Base-by-base conservation (phyloP, 768 basidiomycete genomes). In the Phaeotremella fagi region DNA sequence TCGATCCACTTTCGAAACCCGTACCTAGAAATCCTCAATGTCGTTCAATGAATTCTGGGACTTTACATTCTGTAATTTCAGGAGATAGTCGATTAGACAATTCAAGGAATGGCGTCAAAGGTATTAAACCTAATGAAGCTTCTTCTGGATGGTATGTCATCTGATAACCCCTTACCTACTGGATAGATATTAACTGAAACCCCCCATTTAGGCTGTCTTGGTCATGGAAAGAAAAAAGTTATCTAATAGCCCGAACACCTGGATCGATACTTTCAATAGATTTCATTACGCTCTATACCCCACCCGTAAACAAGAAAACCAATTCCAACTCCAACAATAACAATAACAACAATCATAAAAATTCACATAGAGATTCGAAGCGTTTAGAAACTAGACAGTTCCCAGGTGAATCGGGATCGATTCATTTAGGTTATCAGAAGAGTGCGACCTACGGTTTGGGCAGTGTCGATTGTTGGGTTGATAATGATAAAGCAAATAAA, bases 191-290 rank as follows among this genome's bases (percentile, higher is more conserved):
- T 45, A 18, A 16, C 37, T 12, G 18, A 35, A 42, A 45, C 45
- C 48, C 24, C 1, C 20, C 45, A 7, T 43, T 31, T 20, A 66
- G 64, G 64, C 23, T 28, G 9, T 27, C 35, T 27, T 69, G 64
- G 64, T 23, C 55, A 3, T 70, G 64, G 64, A 53, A 59, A 28
- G 73, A 75, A 44, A 75, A 75, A 52, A 58, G 59, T 47, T 75
- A 73, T 55, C 59, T 72, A 48, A 53, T 64, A 11, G 63, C 71
- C 1, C 46, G 50, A 16, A 50, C 52, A 44, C 68, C 71, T 4
- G 72, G 72, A 11, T 54, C 68, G 15, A 48, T 33, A 3, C 61
- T 70, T n/a, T 55, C 59, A 3, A 66, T 60, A 50, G 60, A 60
- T 2, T 55, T 74, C 43, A 45, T 60, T 4, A 63, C 64, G 41